phyloP scores from a whole-genome alignment of 1,139 yeast genomes.

The Diutina scorzettiae region DNA sequence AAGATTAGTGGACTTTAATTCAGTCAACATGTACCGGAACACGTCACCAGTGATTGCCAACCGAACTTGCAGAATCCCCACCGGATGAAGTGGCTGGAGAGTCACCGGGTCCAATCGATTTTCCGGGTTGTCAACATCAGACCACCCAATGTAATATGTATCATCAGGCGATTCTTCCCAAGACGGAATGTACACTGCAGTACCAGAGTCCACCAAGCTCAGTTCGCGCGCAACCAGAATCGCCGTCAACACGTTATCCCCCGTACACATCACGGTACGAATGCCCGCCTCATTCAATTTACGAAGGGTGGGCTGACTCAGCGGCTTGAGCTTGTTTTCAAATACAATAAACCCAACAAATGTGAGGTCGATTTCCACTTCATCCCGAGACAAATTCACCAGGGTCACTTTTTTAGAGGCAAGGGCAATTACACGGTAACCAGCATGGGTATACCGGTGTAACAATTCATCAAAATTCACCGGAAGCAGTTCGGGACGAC shows the following conservation, averaged over 20 bases:
- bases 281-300: conserved; percentile 55
- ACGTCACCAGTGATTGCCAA: conserved; percentile 90
- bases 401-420: conserved; percentile 45
- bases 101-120: conserved; percentile 49
- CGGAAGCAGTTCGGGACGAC: conserved; percentile 63
- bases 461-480: conserved; percentile 59
- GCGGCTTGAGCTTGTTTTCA: conserved; percentile 74
- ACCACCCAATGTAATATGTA: conserved; percentile 41
- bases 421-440: conserved; percentile 91
- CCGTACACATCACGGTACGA: conserved; percentile 93
- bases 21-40: conserved; percentile 63
- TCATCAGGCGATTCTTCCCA: conserved; percentile 23
- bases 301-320: conserved; percentile 50
- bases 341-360: conserved; percentile 86
- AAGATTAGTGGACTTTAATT: conserved; percentile 26
- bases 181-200: conserved; percentile 56
- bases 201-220: conserved; percentile 39
- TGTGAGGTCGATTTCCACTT: conserved; percentile 52
- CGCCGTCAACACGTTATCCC: conserved; percentile 91
- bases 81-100: conserved; percentile 34
- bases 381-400: conserved; percentile 29
- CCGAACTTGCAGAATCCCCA: conserved; percentile 11
- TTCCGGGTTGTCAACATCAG: conserved; percentile 46
- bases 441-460: conserved; percentile 80
- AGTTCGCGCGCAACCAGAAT: conserved; percentile 87